Conservation (phyloP, 305 asterid genomes). For the Petunia hybrid region DNA sequence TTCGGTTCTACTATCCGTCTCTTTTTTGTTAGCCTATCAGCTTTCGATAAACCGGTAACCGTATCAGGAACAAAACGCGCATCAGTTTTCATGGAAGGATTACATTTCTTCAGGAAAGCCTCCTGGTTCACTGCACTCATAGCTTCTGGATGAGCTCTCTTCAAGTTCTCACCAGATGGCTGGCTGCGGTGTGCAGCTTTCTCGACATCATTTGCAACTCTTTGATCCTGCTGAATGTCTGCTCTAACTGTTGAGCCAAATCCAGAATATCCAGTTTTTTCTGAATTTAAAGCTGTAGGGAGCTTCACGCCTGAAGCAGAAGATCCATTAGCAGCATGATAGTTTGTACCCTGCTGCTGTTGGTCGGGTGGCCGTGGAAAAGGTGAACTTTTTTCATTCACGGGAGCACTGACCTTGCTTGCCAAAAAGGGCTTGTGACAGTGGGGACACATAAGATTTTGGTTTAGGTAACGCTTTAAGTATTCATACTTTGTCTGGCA, state of each 20-base stretch:
- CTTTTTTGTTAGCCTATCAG: slow-evolving; percentile 48
- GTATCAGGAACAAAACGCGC: slow-evolving; percentile 31
- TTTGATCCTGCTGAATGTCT: slow-evolving; percentile 20
- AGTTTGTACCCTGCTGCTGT: slow-evolving; percentile 37
- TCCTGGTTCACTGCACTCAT: slow-evolving; percentile 33
- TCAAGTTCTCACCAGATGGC: slow-evolving; percentile 33
- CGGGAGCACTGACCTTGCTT: slow-evolving; percentile 42
- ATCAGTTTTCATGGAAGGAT: slow-evolving; percentile 36
- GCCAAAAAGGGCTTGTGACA: slow-evolving; percentile 62
- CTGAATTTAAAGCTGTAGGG: slow-evolving; percentile 31
- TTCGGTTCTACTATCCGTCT: slow-evolving; percentile 42
- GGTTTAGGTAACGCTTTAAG: slow-evolving; percentile 44
- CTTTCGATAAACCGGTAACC: slow-evolving; percentile 28
- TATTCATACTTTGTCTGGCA: slow-evolving; percentile 57
- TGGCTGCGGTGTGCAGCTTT: slow-evolving; percentile 35
- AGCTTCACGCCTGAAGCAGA: slow-evolving; percentile 37
- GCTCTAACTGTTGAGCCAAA: background rate
- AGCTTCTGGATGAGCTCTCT: slow-evolving; percentile 42
- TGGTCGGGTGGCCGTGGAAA: slow-evolving; percentile 26
- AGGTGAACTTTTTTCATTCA: slow-evolving; percentile 32
- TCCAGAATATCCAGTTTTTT: slow-evolving; percentile 28
- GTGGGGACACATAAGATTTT: slow-evolving; percentile 49
- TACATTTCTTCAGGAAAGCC: slow-evolving; percentile 31
- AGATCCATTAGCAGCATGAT: slow-evolving; percentile 20
- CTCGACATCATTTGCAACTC: slow-evolving; percentile 26